A percentile compares a stretch with the other conserved stretches of the same genome.
Conservation (phyloP, 1,284 basidiomycete species). For the Naganishia sp. region DNA sequence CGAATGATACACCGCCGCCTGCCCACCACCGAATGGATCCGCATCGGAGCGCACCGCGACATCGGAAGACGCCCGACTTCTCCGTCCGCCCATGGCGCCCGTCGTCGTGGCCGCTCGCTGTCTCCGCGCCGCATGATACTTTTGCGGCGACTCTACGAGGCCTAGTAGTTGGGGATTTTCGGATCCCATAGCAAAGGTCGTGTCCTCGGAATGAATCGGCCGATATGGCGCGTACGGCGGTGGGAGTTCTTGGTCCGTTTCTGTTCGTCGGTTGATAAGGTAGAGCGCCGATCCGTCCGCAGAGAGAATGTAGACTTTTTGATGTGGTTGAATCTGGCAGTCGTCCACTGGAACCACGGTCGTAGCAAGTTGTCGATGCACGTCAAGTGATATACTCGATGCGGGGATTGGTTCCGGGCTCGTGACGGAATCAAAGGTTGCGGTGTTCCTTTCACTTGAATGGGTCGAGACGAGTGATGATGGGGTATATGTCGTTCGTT, state of each 20-base stretch:
- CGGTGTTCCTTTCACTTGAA: background rate
- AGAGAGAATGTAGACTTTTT: conserved; percentile 44
- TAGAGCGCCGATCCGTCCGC: conserved; percentile 48
- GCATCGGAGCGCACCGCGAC: background rate
- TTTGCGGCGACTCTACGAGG: conserved; percentile 8
- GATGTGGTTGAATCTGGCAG: background rate
- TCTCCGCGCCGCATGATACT: conserved; percentile 17
- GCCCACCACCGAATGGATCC: background rate
- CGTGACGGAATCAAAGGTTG: background rate
- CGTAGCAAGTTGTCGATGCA: background rate
- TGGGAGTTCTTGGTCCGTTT: conserved; percentile 44
- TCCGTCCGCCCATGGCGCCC: background rate
- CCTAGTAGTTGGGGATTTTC: background rate
- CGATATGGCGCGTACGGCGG: conserved; percentile 39
- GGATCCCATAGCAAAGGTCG: conserved; percentile 11
- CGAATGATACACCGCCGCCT: background rate
- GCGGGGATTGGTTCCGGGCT: too few relatives aligned
- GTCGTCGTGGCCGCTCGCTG: conserved; percentile 18
- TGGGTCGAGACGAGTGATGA: background rate
- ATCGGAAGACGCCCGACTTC: conserved; percentile 20
- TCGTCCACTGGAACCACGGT: background rate
- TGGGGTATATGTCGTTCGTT: background rate
- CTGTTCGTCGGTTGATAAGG: conserved; percentile 42
- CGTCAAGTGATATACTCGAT: too few relatives aligned
- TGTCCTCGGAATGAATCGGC: background rate